Evolutionary conservation across 495 filamentous ascomycete species (phyloP).

Genomic region (Tuber melanosporum): DNA sequence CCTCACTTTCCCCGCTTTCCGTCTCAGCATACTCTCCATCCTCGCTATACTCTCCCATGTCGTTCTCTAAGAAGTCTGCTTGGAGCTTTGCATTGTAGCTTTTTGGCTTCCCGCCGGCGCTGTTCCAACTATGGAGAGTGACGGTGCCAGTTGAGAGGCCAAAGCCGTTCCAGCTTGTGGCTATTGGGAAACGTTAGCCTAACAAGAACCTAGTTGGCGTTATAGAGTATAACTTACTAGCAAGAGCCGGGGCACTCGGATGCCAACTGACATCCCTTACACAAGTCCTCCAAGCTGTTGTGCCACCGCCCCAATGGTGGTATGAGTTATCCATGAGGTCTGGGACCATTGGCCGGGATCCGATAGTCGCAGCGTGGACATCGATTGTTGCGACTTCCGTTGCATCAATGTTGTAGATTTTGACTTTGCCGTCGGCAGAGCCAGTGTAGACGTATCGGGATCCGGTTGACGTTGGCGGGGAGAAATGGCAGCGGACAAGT

Average conservation of each 20-base stretch:
- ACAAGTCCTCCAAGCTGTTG: slow-evolving; percentile 63
- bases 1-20: not conserved
- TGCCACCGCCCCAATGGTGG: slow-evolving; percentile 41
- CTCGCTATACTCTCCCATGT: not conserved
- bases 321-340: slow-evolving; percentile 3
- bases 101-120: slow-evolving; percentile 22
- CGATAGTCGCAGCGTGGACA: slow-evolving; percentile 58
- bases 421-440: slow-evolving; percentile 78
- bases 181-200: slow-evolving; percentile 43
- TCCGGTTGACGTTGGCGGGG: slow-evolving; percentile 78
- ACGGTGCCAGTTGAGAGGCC: slow-evolving; percentile 59
- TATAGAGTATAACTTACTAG: slow-evolving; percentile 51
- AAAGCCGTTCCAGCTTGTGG: slow-evolving; percentile 67
- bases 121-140: slow-evolving; percentile 62
- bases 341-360: slow-evolving; percentile 16
- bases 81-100: not conserved
- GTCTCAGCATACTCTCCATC: not conserved
- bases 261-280: slow-evolving; percentile 96
- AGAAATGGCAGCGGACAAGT: slow-evolving; percentile 92
- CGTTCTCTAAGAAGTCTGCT: not conserved
- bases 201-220: not conserved
- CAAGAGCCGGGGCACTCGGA: slow-evolving; percentile 79
- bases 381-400: slow-evolving; percentile 76
- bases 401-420: slow-evolving; percentile 89
- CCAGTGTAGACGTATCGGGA: slow-evolving; percentile 90